Conservation (phyloP, 2,329 filamentous ascomycete species). For the Verticillium tricorpus region DNA sequence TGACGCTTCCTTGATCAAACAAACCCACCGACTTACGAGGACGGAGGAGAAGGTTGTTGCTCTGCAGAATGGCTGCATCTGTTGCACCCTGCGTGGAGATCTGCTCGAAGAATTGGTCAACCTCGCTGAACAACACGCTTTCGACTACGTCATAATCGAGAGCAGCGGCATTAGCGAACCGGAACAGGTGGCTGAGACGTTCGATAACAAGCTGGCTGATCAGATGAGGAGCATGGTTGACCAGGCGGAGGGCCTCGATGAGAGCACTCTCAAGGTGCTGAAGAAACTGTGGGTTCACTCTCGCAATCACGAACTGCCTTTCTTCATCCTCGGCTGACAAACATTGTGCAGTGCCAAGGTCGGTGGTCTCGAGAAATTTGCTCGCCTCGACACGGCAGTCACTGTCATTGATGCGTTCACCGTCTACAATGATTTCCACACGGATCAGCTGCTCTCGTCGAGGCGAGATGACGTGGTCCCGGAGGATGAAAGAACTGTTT, state of each 20-base stretch:
- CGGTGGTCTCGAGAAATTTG: conserved; percentile 62
- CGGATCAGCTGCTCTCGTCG: conserved; percentile 61
- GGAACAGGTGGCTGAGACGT: conserved; percentile 70
- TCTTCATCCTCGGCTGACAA: background rate
- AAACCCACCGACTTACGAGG: conserved; percentile 50
- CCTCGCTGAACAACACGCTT: conserved; percentile 55
- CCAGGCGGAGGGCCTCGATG: conserved; percentile 25
- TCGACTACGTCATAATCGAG: conserved; percentile 70
- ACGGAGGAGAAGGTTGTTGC: conserved; percentile 62
- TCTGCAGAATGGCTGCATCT: conserved; percentile 71
- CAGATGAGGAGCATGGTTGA: conserved; percentile 34
- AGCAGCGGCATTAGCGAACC: conserved; percentile 69
- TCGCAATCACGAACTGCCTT: background rate
- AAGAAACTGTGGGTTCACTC: conserved; percentile 25
- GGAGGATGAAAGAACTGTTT: conserved; percentile 70
- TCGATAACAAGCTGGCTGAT: conserved; percentile 52
- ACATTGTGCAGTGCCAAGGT: conserved; percentile 34
- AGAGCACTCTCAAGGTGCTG: conserved; percentile 28
- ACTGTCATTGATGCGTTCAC: conserved; percentile 72
- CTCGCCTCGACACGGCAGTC: conserved; percentile 65
- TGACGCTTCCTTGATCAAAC: conserved; percentile 57
- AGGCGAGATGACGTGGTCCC: conserved; percentile 57
- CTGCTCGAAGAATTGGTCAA: conserved; percentile 65
- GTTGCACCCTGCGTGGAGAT: conserved; percentile 69
- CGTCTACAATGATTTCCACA: conserved; percentile 68